phyloP scores from a whole-genome alignment of 2,329 filamentous ascomycete species.

The Neonectria neomacrospora region DNA sequence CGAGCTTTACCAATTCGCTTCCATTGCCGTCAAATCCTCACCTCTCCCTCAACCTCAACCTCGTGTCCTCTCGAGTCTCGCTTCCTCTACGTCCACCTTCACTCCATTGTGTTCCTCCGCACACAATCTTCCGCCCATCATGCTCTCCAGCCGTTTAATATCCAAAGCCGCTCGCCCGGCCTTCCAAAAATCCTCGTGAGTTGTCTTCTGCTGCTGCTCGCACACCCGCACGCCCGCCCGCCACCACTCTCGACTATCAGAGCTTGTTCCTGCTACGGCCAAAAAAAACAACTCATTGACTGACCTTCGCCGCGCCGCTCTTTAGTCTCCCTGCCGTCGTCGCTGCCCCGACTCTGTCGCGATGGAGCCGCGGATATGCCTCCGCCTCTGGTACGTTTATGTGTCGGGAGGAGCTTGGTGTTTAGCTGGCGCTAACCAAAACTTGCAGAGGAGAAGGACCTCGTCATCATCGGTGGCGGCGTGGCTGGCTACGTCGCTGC shows the following conservation, averaged over 20 bases:
- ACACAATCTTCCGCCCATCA: constrained; percentile 52
- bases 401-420: constrained; percentile 13
- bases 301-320: constrained; percentile 29
- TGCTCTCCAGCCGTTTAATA: constrained; percentile 72
- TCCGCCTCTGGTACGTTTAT: constrained; percentile 64
- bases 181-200: constrained; percentile 66
- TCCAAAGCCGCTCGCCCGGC: constrained; percentile 66
- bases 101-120: constrained; percentile 43
- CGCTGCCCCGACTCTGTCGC: constrained; percentile 57
- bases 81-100: constrained; percentile 27
- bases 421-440: constrained; percentile 34
- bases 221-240: constrained; percentile 5
- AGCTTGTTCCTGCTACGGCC: constrained; percentile 23
- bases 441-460: constrained; percentile 85
- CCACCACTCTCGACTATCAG: constrained; percentile 27
- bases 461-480: constrained; percentile 97
- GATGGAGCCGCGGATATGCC: constrained; percentile 69
- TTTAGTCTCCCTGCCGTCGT: constrained; percentile 62
- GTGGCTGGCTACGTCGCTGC: constrained; percentile 98
- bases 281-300: constrained; percentile 30
- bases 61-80: constrained; percentile 35
- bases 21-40: constrained; percentile 24
- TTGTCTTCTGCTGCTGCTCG: constrained; percentile 31
- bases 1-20: constrained; percentile 37
- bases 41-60: constrained; percentile 36